These are phyloP conservation scores for Cytospora leucostoma DNA, from an alignment of 2,329 filamentous ascomycete species.

Conservation along the genomic window DNA sequence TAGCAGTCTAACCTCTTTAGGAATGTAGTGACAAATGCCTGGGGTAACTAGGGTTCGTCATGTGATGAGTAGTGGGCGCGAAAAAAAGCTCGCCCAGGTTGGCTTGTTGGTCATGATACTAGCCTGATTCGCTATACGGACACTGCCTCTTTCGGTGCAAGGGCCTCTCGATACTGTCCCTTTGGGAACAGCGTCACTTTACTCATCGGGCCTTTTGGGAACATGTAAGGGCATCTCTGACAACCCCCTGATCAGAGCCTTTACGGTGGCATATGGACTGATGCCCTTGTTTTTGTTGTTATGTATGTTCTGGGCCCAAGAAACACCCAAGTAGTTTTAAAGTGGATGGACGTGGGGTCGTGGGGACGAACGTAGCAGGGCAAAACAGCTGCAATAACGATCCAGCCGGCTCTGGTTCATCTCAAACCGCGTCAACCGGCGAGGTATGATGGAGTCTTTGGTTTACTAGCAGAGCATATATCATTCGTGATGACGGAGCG, in stretches of 20 bases:
- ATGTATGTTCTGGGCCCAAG: conserved; percentile 12
- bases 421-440: conserved; percentile 8
- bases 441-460: background rate
- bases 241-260: conserved; percentile 18
- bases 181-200: conserved; percentile 20
- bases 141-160: conserved; percentile 13
- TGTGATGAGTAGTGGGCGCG: conserved; percentile 20
- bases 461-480: background rate
- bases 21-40: conserved; percentile 13
- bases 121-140: background rate
- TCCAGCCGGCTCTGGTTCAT: background rate
- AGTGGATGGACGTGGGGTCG: conserved; percentile 11
- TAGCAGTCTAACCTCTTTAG: conserved; percentile 13
- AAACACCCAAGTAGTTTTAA: conserved; percentile 1
- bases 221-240: conserved; percentile 20
- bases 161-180: conserved; percentile 19
- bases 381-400: background rate
- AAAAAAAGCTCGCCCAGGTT: conserved; percentile 9
- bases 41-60: conserved; percentile 24
- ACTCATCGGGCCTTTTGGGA: conserved; percentile 12
- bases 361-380: conserved; percentile 3
- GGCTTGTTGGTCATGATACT: conserved; percentile 20
- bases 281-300: background rate
- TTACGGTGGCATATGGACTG: background rate
- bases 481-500: background rate